Evolutionary conservation across 2,329 filamentous ascomycete genomes (phyloP).

Genomic region (Pestalotiopsis sp.): DNA sequence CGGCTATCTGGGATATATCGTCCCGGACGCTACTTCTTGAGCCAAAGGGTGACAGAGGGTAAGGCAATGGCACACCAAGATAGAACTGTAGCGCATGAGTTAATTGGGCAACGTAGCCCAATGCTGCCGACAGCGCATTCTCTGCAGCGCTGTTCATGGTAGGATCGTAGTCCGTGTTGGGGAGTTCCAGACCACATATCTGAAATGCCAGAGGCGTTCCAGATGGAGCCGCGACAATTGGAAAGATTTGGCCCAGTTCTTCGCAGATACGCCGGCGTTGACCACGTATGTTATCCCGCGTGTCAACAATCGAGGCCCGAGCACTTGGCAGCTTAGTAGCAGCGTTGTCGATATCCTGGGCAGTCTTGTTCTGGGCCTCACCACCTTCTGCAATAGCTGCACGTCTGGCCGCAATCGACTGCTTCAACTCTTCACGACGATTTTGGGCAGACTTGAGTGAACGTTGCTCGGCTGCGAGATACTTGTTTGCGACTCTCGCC

Average conservation of each 20-base stretch:
- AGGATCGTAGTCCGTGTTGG: slow-evolving; percentile 76
- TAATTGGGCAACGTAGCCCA: slow-evolving; percentile 79
- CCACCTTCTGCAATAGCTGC: slow-evolving; percentile 69
- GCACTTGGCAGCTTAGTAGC: slow-evolving; percentile 60
- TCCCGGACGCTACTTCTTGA: slow-evolving; percentile 73
- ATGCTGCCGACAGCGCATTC: slow-evolving; percentile 75
- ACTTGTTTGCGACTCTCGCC: slow-evolving; percentile 49
- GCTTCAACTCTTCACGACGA: slow-evolving; percentile 67
- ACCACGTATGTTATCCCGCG: slow-evolving; percentile 71
- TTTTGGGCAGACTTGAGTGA: slow-evolving; percentile 64
- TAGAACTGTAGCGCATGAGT: slow-evolving; percentile 81
- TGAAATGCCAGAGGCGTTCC: slow-evolving; percentile 75
- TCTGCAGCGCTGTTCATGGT: slow-evolving; percentile 54
- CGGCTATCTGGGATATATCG: slow-evolving; percentile 51
- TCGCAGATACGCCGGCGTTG: slow-evolving; percentile 88
- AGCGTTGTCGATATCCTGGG: slow-evolving; percentile 64
- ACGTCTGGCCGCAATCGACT: slow-evolving; percentile 66
- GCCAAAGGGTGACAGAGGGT: slow-evolving; percentile 72
- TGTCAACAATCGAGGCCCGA: slow-evolving; percentile 55
- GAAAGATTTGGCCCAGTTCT: slow-evolving; percentile 78
- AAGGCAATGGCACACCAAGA: slow-evolving; percentile 76
- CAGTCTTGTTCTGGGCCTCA: slow-evolving; percentile 58
- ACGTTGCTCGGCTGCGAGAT: slow-evolving; percentile 66
- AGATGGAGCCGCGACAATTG: slow-evolving; percentile 67
- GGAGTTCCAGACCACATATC: slow-evolving; percentile 77